Conservation (phyloP, 1,284 basidiomycete genomes). For the Singerocomus inundabilis region DNA sequence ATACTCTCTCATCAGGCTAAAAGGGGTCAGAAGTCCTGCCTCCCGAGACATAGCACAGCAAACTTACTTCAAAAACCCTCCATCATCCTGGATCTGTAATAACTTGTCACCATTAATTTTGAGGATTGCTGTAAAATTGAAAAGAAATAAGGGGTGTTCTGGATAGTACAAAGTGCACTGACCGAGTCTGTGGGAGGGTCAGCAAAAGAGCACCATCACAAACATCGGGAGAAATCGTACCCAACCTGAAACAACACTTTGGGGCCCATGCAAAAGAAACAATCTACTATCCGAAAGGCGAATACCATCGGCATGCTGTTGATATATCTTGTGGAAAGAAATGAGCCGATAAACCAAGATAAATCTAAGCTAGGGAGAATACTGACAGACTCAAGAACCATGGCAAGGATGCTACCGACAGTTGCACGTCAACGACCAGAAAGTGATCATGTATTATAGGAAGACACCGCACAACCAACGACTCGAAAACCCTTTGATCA, state of each 20-base stretch:
- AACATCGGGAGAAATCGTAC: conserved; percentile 45
- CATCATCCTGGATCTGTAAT: conserved; percentile 95
- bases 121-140: conserved; percentile 69
- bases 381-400: conserved; percentile 94
- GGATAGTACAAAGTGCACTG: conserved; percentile 24
- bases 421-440: conserved; percentile 87
- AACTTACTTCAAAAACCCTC: conserved; percentile 88
- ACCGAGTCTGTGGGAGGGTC: conserved; percentile 41
- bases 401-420: conserved; percentile 94
- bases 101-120: conserved; percentile 98
- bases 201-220: conserved; percentile 7
- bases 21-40: neutral
- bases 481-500: conserved; percentile 97
- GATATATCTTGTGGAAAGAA: conserved; percentile 65
- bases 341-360: conserved; percentile 2
- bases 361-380: neutral
- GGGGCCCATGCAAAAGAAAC: conserved; percentile 99
- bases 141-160: conserved; percentile 7
- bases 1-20: conserved; percentile 89
- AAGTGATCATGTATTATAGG: conserved; percentile 97
- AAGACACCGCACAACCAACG: conserved; percentile 87
- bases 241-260: conserved; percentile 98
- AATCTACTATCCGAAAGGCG: conserved; percentile 98
- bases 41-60: neutral
- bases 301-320: conserved; percentile 99